Percentiles rank a stretch among this genome's conserved stretches.
These are phyloP conservation scores for Lenzites betulinus DNA, from an alignment of 768 basidiomycete species.

Conservation along the genomic window DNA sequence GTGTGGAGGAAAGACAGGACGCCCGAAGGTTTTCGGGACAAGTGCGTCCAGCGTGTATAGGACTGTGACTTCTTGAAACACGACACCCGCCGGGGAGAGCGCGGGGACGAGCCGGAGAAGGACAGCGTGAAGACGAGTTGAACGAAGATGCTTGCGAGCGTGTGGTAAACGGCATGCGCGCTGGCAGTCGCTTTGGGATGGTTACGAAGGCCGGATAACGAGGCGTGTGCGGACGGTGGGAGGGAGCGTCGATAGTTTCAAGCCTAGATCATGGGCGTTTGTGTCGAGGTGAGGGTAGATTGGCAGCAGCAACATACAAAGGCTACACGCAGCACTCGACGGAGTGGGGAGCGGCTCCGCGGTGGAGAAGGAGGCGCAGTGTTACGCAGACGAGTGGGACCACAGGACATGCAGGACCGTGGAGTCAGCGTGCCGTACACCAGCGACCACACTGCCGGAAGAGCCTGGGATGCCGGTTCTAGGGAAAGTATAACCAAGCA, in stretches of 20 bases:
- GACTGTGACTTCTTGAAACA: background rate
- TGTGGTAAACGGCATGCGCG: conserved; percentile 1
- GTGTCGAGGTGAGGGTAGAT: background rate
- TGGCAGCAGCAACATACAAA: background rate
- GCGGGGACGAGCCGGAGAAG: background rate
- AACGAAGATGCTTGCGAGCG: background rate
- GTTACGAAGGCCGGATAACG: background rate
- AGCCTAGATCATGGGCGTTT: conserved; percentile 8
- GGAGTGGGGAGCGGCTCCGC: conserved; percentile 11
- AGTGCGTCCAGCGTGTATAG: conserved; percentile 16
- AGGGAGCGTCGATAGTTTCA: conserved; percentile 1
- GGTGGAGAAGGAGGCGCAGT: conserved; percentile 7
- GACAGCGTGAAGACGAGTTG: conserved; percentile 11
- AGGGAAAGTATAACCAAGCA: conserved; percentile 13
- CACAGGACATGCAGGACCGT: conserved; percentile 12
- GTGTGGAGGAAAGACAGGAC: conserved; percentile 10
- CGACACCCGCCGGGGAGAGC: conserved; percentile 12
- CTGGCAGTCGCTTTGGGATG: conserved; percentile 7
- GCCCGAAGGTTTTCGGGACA: conserved; percentile 13
- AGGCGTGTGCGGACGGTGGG: background rate
- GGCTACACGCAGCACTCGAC: background rate
- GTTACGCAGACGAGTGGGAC: background rate
- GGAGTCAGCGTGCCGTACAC: conserved; percentile 9
- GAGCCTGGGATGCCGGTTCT: background rate
- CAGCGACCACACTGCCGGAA: conserved; percentile 1